Evolutionary conservation across 2,329 filamentous ascomycete genomes (phyloP).

Genomic region (Sporothrix mexicana): DNA sequence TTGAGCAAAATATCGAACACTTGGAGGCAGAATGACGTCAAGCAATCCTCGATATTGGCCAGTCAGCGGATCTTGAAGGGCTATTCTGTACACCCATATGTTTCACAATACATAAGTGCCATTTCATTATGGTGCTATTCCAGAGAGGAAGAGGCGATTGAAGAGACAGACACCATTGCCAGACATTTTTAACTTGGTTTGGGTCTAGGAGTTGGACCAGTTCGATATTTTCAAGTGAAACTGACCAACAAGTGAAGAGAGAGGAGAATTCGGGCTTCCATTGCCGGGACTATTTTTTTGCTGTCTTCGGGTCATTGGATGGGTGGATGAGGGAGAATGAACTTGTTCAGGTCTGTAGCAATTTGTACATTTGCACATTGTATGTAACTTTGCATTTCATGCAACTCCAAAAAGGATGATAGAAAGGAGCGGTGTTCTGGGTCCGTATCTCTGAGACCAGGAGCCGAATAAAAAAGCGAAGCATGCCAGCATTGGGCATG

Average conservation of each 20-base stretch:
- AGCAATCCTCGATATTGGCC: neutral
- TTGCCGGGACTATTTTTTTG: slow-evolving; percentile 21
- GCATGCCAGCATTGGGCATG: neutral
- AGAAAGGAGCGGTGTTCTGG: neutral
- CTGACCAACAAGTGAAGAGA: neutral
- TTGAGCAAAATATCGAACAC: neutral
- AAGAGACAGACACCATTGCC: neutral
- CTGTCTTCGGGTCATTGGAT: slow-evolving; percentile 11
- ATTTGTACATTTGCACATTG: neutral
- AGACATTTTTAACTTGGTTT: slow-evolving; percentile 26
- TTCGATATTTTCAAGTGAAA: slow-evolving; percentile 34
- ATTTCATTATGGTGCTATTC: neutral
- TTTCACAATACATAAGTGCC: neutral
- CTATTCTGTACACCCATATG: neutral
- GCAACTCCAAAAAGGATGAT: neutral
- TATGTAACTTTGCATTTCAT: slow-evolving; percentile 3
- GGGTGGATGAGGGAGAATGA: neutral
- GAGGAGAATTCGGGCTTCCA: neutral
- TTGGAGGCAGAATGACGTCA: neutral
- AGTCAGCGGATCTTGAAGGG: neutral
- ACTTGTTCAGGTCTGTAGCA: too few species aligned
- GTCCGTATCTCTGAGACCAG: neutral
- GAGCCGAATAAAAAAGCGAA: neutral
- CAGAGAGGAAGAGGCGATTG: neutral
- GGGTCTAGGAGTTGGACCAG: slow-evolving; percentile 13